phyloP scores from a whole-genome alignment of 1,284 basidiomycete species.

The Puccinia triticina region DNA sequence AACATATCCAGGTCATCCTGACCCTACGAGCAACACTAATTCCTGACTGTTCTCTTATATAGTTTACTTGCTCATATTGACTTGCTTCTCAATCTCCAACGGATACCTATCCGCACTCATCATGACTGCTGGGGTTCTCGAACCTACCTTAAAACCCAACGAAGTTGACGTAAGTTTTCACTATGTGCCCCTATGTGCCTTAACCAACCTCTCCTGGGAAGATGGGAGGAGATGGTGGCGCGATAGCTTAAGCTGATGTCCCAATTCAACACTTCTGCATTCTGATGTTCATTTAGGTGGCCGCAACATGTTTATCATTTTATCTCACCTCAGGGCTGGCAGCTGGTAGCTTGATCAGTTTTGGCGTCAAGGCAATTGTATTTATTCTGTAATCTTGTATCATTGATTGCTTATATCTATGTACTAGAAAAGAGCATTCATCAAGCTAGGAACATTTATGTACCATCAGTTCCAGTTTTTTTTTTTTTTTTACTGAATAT shows the following conservation, averaged over 20 bases:
- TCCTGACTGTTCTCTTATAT: not conserved
- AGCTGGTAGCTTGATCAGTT: conserved; percentile 54
- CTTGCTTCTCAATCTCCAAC: conserved; percentile 56
- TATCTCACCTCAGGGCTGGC: conserved; percentile 55
- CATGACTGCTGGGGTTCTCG: conserved; percentile 57
- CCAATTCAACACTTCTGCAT: not conserved
- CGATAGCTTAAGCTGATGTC: too few relatives aligned
- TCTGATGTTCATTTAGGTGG: conserved; percentile 51
- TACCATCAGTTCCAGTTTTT: not conserved
- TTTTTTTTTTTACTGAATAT: too few relatives aligned
- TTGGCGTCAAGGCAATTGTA: conserved; percentile 53
- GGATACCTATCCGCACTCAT: conserved; percentile 57
- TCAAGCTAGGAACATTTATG: not conserved
- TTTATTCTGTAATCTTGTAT: not conserved
- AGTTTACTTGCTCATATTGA: conserved; percentile 56
- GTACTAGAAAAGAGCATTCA: not conserved
- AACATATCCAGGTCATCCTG: not conserved
- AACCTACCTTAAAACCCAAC: conserved; percentile 55
- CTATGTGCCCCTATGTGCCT: too few relatives aligned
- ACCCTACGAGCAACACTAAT: not conserved
- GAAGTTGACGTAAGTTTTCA: conserved; percentile 55
- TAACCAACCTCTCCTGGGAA: not conserved
- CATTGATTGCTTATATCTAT: not conserved
- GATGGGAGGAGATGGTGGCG: too few relatives aligned
- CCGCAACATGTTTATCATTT: conserved; percentile 55